A percentile compares a stretch with the other conserved stretches of the same genome.
Conservation (phyloP, 768 basidiomycete species). For the Phlegmacium glaucopus region DNA sequence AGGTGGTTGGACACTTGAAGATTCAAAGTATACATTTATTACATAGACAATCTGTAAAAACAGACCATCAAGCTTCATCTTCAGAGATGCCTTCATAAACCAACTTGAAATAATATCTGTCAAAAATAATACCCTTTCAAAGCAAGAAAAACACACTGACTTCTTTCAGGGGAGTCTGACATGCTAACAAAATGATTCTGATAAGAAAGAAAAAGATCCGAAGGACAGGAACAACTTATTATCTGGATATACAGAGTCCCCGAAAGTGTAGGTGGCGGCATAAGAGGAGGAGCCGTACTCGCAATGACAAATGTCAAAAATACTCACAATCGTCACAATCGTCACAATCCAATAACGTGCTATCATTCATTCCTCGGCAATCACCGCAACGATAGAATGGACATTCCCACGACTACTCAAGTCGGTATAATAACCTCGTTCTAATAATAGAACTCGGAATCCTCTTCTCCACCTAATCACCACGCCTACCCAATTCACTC, state of each 20-base stretch:
- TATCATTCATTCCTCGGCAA: too few relatives aligned
- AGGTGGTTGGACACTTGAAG: too few relatives aligned
- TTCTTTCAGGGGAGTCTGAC: slow-evolving; percentile 87
- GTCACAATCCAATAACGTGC: too few relatives aligned
- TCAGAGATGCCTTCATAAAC: slow-evolving; percentile 80
- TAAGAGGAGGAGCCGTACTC: slow-evolving; percentile 18
- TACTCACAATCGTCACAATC: too few relatives aligned
- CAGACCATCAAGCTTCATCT: slow-evolving; percentile 84
- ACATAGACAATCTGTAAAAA: slow-evolving; percentile 90
- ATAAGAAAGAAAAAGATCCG: not conserved
- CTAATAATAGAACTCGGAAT: too few relatives aligned
- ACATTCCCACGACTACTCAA: too few relatives aligned
- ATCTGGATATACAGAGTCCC: slow-evolving; percentile 92
- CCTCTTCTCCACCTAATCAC: too few relatives aligned
- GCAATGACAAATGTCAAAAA: too few relatives aligned
- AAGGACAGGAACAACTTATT: slow-evolving; percentile 40
- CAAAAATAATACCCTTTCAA: not conserved
- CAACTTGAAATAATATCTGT: slow-evolving; percentile 35
- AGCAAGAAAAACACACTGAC: slow-evolving; percentile 33
- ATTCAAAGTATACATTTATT: too few relatives aligned
- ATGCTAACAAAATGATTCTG: slow-evolving; percentile 51
- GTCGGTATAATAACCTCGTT: too few relatives aligned
- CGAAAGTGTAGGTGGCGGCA: slow-evolving; percentile 27
- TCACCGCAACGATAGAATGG: too few relatives aligned
- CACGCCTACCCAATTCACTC: too few relatives aligned